phyloP scores from a whole-genome alignment of 1,284 basidiomycete genomes.

The Dichomitus squalens region DNA sequence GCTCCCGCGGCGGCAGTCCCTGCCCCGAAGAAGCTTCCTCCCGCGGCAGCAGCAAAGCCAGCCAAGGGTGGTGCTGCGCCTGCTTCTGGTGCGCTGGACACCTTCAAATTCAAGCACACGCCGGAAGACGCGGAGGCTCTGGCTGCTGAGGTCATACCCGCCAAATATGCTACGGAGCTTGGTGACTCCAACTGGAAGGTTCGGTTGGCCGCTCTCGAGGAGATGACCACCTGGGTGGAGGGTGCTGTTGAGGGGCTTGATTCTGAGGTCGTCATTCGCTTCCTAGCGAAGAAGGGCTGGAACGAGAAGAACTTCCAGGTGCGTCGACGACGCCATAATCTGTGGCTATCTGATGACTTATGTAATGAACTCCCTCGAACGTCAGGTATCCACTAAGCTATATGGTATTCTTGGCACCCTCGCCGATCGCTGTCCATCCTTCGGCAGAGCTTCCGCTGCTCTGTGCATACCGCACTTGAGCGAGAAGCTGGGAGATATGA shows the following conservation, averaged over 20 bases:
- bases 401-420: conserved; percentile 78
- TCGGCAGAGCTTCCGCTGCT: conserved; percentile 86
- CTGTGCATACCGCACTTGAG: conserved; percentile 84
- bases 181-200: conserved; percentile 94
- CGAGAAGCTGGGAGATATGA: conserved; percentile 96
- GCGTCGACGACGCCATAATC: conserved; percentile 23
- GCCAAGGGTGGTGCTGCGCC: conserved; percentile 53
- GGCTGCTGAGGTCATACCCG: conserved; percentile 77
- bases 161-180: conserved; percentile 71
- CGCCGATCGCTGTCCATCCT: conserved; percentile 80
- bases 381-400: conserved; percentile 85
- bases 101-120: conserved; percentile 90
- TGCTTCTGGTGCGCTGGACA: conserved; percentile 65
- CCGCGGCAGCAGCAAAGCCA: conserved; percentile 44
- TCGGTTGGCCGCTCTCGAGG: conserved; percentile 85
- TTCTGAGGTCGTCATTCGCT: conserved; percentile 89
- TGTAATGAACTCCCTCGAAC: conserved; percentile 1
- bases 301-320: conserved; percentile 99
- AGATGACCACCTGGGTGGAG: conserved; percentile 85
- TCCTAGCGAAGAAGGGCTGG: conserved; percentile 94
- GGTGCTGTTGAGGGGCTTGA: conserved; percentile 72
- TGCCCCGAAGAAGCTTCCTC: conserved; percentile 47
- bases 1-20: conserved; percentile 37
- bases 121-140: conserved; percentile 91
- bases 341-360: background rate